phyloP scores from a whole-genome alignment of 306 rosid species.

The Cicer chorassanicum region DNA sequence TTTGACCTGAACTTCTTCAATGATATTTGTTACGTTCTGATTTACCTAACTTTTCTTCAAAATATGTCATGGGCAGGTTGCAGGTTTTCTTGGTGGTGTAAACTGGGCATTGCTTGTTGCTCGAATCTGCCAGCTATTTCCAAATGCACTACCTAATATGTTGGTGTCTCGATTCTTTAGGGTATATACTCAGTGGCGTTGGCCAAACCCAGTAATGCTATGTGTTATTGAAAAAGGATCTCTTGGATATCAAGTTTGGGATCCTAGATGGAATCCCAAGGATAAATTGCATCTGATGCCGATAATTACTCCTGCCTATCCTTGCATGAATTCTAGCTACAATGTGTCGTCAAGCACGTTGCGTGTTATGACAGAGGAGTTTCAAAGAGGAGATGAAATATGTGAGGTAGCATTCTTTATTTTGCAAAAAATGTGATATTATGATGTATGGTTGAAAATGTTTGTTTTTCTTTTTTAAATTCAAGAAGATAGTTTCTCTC shows the following conservation, averaged over 20 bases:
- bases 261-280: conserved; percentile 88
- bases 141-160: conserved; percentile 97
- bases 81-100: conserved; percentile 97
- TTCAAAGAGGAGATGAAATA: conserved; percentile 82
- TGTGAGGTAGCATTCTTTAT: conserved; percentile 67
- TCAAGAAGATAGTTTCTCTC: neutral
- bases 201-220: conserved; percentile 99
- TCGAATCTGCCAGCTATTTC: conserved; percentile 94
- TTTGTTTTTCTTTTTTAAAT: conserved; percentile 15
- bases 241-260: conserved; percentile 91
- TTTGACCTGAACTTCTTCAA: conserved; percentile 17
- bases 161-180: conserved; percentile 92
- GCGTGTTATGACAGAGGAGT: conserved; percentile 81
- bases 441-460: conserved; percentile 37
- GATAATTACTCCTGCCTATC: conserved; percentile 95
- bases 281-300: conserved; percentile 89
- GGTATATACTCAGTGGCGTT: conserved; percentile 87
- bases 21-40: conserved; percentile 11
- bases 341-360: conserved; percentile 85
- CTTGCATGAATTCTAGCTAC: conserved; percentile 94
- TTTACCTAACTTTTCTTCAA: conserved; percentile 39
- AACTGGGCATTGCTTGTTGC: conserved; percentile 98
- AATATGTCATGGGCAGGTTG: conserved; percentile 67
- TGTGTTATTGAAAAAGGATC: conserved; percentile 83
- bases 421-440: conserved; percentile 62